Evolutionary conservation across 208 protist genomes (phyloP).

Genomic region (Strigomonas culicis): DNA sequence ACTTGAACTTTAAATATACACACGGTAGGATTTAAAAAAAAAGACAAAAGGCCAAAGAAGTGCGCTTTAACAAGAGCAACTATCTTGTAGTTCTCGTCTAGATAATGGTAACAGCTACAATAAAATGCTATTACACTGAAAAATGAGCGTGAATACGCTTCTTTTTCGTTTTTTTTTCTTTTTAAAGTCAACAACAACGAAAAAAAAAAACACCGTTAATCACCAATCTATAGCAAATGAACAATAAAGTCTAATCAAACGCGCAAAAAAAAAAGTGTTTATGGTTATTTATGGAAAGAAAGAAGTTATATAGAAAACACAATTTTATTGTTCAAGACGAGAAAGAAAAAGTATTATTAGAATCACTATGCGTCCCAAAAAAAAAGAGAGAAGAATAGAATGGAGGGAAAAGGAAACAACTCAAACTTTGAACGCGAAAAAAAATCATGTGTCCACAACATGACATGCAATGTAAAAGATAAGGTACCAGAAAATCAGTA

Average conservation of each 20-base stretch:
- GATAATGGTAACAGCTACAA: neutral
- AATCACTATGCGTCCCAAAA: slow-evolving; percentile 3
- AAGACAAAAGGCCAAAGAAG: slow-evolving; percentile 10
- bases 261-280: neutral
- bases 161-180: neutral
- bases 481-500: too few species aligned
- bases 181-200: neutral
- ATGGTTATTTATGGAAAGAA: neutral
- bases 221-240: neutral
- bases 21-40: slow-evolving; percentile 12
- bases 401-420: too few species aligned
- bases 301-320: neutral
- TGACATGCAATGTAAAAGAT: too few species aligned
- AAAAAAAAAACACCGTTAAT: slow-evolving; percentile 1
- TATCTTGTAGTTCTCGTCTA: neutral
- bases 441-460: too few species aligned
- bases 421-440: too few species aligned
- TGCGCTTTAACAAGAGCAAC: neutral
- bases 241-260: neutral
- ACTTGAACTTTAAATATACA: neutral
- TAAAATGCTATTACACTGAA: neutral
- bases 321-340: neutral
- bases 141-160: neutral
- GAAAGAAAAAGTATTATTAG: neutral
- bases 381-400: neutral